These are phyloP conservation scores for Cicer bijugum DNA, from an alignment of 306 rosid genomes.

Conservation along the genomic window DNA sequence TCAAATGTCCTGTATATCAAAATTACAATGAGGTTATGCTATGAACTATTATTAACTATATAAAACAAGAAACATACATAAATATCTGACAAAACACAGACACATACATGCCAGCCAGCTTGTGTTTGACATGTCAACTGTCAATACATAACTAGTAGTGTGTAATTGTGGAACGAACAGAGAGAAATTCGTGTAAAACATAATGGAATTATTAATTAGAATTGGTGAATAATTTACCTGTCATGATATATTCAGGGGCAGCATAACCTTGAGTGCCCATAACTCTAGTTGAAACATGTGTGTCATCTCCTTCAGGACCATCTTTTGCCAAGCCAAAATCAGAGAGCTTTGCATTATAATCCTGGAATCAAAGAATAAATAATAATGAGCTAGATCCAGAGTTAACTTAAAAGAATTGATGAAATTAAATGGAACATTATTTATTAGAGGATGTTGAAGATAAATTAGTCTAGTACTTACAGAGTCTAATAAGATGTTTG, in stretches of 20 bases:
- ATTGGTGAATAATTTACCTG: constrained; percentile 55
- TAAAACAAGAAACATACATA: neutral
- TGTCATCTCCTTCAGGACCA: constrained; percentile 95
- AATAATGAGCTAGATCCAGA: neutral
- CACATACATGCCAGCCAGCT: neutral
- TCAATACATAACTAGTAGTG: too few species aligned
- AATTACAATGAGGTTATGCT: neutral
- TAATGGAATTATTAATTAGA: neutral
- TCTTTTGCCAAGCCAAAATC: constrained; percentile 98
- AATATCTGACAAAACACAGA: neutral
- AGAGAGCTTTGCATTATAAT: constrained; percentile 80
- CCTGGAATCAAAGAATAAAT: constrained; percentile 50
- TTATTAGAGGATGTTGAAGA: neutral
- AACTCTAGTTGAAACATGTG: constrained; percentile 92
- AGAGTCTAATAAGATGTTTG: constrained; percentile 86
- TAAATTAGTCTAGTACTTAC: constrained; percentile 51
- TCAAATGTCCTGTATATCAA: constrained; percentile 70
- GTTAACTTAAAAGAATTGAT: constrained; percentile 5
- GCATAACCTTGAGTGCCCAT: constrained; percentile 99
- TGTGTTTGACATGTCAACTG: too few species aligned
- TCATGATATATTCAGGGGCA: constrained; percentile 94
- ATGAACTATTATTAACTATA: neutral
- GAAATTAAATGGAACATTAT: neutral
- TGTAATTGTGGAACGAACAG: too few species aligned
- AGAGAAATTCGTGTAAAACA: too few species aligned